These are phyloP conservation scores for Recurvomyces mirabilis DNA, from an alignment of 495 filamentous ascomycete genomes.

Conservation along the genomic window DNA sequence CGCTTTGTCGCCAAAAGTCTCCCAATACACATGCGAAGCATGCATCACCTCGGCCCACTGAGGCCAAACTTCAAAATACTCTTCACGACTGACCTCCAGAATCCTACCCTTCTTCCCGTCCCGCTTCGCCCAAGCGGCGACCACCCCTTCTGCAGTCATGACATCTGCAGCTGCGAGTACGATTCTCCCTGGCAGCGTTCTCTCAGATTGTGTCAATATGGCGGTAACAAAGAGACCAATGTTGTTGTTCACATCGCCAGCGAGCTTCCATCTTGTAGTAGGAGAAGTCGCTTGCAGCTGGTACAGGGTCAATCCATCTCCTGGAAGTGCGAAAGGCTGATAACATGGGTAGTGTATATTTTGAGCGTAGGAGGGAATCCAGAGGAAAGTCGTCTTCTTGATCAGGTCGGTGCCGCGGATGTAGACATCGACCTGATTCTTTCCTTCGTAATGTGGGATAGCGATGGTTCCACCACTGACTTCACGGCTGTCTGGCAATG, in stretches of 20 bases:
- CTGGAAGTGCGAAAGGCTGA: background rate
- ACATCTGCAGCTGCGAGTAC: background rate
- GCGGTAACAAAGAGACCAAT: background rate
- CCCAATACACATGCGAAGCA: background rate
- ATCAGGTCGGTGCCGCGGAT: conserved; percentile 27
- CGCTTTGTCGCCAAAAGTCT: background rate
- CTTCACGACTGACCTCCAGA: background rate
- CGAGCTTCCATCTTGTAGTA: background rate
- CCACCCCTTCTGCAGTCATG: background rate
- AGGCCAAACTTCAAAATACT: background rate
- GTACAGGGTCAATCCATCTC: background rate
- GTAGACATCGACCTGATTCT: conserved; percentile 30
- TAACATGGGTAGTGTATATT: conserved; percentile 14
- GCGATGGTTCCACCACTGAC: conserved; percentile 20
- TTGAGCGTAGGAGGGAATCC: conserved; percentile 29
- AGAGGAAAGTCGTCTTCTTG: conserved; percentile 34
- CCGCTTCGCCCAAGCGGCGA: background rate
- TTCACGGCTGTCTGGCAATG: background rate
- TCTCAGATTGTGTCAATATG: background rate
- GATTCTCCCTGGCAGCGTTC: background rate
- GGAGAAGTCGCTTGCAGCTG: background rate
- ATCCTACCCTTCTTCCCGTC: background rate
- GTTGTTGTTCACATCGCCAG: background rate
- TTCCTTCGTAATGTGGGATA: conserved; percentile 35
- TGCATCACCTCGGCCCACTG: background rate